Evolutionary conservation across 1,139 yeast genomes (phyloP).

Genomic region (Suhomyces panamericanus): DNA sequence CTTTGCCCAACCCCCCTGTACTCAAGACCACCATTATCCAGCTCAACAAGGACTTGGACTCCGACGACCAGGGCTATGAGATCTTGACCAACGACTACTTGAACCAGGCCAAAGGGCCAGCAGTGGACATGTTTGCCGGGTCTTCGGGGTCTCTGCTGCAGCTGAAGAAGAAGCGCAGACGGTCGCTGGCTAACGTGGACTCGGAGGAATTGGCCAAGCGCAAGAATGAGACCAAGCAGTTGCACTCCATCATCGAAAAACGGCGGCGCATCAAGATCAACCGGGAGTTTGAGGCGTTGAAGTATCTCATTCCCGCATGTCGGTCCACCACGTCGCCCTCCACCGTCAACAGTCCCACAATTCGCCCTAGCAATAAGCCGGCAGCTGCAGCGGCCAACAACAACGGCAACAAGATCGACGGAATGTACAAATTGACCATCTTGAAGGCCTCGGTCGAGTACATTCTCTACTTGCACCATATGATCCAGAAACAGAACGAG

Average conservation of each 20-base stretch:
- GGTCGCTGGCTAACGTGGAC: slow-evolving; percentile 47
- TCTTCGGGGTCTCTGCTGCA: slow-evolving; percentile 4
- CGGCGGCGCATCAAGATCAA: slow-evolving; percentile 77
- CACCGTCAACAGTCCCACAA: slow-evolving; percentile 18
- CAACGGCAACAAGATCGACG: slow-evolving; percentile 49
- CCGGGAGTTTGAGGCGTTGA: slow-evolving; percentile 79
- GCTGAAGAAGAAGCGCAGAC: slow-evolving; percentile 45
- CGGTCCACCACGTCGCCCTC: slow-evolving; percentile 33
- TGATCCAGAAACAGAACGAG: slow-evolving; percentile 49
- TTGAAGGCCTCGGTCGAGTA: slow-evolving; percentile 81
- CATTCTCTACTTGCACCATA: slow-evolving; percentile 65
- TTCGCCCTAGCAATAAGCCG: slow-evolving; percentile 14
- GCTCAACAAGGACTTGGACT: slow-evolving; percentile 50
- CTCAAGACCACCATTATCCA: slow-evolving; percentile 64
- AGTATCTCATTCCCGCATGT: slow-evolving; percentile 78
- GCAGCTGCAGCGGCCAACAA: slow-evolving; percentile 12
- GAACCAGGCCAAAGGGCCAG: slow-evolving; percentile 6
- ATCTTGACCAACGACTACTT: slow-evolving; percentile 42
- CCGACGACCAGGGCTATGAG: slow-evolving; percentile 43
- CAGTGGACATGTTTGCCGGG: slow-evolving; percentile 7
- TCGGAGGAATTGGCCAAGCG: slow-evolving; percentile 57
- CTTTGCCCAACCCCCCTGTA: slow-evolving; percentile 58
- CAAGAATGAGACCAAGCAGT: slow-evolving; percentile 56
- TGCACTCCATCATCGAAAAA: slow-evolving; percentile 80
- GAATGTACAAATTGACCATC: slow-evolving; percentile 79